Base-by-base conservation (phyloP, 164 flowering plant species). In the Stephania cephalantha region DNA sequence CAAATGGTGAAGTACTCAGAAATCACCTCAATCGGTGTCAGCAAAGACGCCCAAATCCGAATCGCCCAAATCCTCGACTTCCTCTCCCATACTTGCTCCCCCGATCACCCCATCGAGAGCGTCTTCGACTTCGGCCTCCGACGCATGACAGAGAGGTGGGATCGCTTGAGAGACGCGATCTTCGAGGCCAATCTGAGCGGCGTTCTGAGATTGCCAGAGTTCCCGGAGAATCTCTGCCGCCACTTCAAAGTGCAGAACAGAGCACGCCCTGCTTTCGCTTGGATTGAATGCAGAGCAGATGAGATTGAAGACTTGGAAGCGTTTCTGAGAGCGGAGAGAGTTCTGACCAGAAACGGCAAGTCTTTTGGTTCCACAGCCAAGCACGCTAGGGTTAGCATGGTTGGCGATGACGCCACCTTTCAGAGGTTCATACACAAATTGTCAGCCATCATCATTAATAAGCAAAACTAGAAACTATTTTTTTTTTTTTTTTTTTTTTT, bases 251-350 rank as follows among this genome's bases (percentile, higher is more conserved):
- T 44, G 7, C 44, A 9, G 11, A 78, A 73, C 1, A 78, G 77
- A 63, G 73, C 88, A 20, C 82, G 78, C n/a, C 93, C 93, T 78
- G 90, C 96, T 46, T 94, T 94, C 74, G 98, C 98, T 6, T 92
- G 98, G 98, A 46, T 91, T 67, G 90, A 89, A 74, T 91, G 96
- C 50, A 88, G 86, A 67, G 84, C 75, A 11, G 87, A 66, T 9
- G 69, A 77, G 7, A 71, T 82, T 1, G 85, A 85, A 1, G 95
- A 94, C 71, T 91, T 94, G 29, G 90, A 86, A 72, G 69, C 72
- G 46, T 85, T 90, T 30, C 83, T 94, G 0, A 63, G 82, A n/a
- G 71, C 73, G 12, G 85, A 88, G 76, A 87, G 83, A 69, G 88
- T 91, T 7, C 18, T 90, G 69, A 83, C 90, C 0, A 85, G 97